Conservation (phyloP, 352 stramenopile genomes). For the Aphanomyces astaci region DNA sequence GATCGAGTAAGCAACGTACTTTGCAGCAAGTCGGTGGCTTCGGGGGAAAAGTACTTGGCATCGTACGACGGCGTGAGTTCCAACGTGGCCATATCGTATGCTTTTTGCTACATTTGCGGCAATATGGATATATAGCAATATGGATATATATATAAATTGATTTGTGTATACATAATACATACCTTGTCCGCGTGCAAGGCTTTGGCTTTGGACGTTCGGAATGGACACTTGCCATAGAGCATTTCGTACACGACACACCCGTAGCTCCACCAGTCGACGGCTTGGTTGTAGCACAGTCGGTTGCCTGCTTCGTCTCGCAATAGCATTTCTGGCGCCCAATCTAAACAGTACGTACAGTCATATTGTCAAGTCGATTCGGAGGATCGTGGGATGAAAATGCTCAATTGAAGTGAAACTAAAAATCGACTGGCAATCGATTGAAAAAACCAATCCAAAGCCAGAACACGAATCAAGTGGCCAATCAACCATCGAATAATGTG, state of each 20-base stretch:
- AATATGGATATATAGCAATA: no score
- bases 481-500: no score
- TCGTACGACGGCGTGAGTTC: constrained; percentile 73
- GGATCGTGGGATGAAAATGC: no score
- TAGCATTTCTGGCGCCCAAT: constrained; percentile 98
- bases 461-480: no score
- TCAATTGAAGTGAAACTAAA: no score
- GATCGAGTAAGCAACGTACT: constrained; percentile 32
- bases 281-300: constrained; percentile 89
- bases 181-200: constrained; percentile 87
- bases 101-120: constrained; percentile 46
- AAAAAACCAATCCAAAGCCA: no score
- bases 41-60: constrained; percentile 69
- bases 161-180: no score
- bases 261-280: constrained; percentile 97
- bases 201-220: constrained; percentile 91
- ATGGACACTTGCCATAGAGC: constrained; percentile 94
- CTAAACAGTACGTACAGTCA: no score
- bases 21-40: constrained; percentile 66
- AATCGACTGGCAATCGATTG: no score
- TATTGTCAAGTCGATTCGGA: no score
- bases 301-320: constrained; percentile 84
- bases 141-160: neutral
- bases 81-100: constrained; percentile 73
- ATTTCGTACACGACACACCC: constrained; percentile 97